These are phyloP conservation scores for Botryosphaeria agaves DNA, from an alignment of 2,329 filamentous ascomycete genomes.

Conservation along the genomic window DNA sequence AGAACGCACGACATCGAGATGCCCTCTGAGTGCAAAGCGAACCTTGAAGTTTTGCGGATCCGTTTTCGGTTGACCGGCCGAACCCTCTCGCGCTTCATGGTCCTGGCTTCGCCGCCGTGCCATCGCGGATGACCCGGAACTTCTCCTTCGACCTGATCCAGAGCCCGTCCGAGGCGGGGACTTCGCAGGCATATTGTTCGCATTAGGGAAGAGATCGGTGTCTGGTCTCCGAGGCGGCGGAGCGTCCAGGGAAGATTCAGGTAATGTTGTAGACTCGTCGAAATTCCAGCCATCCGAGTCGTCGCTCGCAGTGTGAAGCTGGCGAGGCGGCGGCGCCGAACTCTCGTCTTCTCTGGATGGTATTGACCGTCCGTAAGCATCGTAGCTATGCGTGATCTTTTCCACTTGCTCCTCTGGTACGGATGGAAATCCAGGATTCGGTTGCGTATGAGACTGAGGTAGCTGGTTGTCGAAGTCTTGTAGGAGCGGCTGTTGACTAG, in stretches of 20 bases:
- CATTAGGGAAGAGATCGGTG: conserved; percentile 71
- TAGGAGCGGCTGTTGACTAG: conserved; percentile 20
- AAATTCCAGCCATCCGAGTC: conserved; percentile 81
- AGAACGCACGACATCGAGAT: conserved; percentile 82
- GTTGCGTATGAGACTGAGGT: conserved; percentile 9
- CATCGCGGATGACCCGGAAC: conserved; percentile 42
- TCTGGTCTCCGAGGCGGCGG: conserved; percentile 52
- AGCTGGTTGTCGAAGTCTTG: conserved; percentile 10
- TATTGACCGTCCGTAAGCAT: conserved; percentile 38
- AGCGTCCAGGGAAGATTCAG: conserved; percentile 36
- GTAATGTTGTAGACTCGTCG: conserved; percentile 50
- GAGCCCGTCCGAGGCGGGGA: conserved; percentile 53
- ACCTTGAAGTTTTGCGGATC: conserved; percentile 78
- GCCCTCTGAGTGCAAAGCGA: conserved; percentile 76
- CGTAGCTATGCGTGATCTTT: conserved; percentile 39
- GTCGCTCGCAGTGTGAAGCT: no score
- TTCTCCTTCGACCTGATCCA: conserved; percentile 52
- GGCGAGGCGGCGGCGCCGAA: no score
- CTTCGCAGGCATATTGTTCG: conserved; percentile 60
- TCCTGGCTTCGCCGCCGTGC: conserved; percentile 45
- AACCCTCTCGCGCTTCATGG: conserved; percentile 39
- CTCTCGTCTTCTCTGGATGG: conserved; percentile 25
- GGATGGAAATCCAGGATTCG: conserved; percentile 19
- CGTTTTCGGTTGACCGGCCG: conserved; percentile 28
- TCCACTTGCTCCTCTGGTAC: conserved; percentile 38